phyloP scores from a whole-genome alignment of 441 rosid genomes.

The Corymbia citriodora region DNA sequence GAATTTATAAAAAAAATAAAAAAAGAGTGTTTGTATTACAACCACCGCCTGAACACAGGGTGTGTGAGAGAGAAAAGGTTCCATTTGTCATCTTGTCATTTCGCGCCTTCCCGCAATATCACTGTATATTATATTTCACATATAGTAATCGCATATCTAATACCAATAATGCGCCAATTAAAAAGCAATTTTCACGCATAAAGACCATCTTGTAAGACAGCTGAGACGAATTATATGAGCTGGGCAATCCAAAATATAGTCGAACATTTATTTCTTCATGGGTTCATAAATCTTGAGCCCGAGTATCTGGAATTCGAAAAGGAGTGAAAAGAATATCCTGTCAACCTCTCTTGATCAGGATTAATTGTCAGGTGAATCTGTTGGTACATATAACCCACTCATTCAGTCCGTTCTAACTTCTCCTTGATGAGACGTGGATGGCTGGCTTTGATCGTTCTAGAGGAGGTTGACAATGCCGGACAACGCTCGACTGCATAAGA shows the following conservation, averaged over 20 bases:
- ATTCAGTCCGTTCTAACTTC: background rate
- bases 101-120: background rate
- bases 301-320: background rate
- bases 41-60: background rate
- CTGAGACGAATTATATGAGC: background rate
- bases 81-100: background rate
- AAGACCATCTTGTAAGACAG: background rate
- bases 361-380: background rate
- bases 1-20: background rate
- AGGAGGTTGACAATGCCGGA: background rate
- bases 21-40: background rate
- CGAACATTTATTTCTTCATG: background rate
- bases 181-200: background rate
- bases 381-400: background rate
- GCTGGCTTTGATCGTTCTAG: background rate
- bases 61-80: background rate
- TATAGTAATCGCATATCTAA: background rate
- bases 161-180: background rate
- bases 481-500: background rate
- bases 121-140: background rate
- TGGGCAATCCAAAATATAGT: background rate
- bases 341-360: background rate
- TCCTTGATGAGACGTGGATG: background rate
- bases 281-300: background rate
- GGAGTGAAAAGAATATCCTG: background rate